phyloP scores from a whole-genome alignment of 2,329 filamentous ascomycete species.

The Colletotrichum scovillei region DNA sequence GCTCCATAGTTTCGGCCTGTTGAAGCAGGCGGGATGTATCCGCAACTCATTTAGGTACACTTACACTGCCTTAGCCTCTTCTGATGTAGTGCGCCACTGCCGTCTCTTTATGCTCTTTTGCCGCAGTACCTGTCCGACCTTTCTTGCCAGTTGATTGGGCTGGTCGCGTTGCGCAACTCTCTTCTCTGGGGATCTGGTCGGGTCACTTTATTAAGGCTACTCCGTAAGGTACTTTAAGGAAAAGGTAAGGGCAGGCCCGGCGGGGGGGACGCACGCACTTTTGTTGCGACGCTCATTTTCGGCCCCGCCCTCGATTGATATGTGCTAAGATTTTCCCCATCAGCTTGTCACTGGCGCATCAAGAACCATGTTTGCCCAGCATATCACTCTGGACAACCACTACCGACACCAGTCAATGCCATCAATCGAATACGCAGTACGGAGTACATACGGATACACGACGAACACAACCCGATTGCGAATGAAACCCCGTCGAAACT shows the following conservation, averaged over 20 bases:
- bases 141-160: neutral
- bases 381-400: neutral
- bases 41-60: neutral
- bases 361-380: conserved; percentile 8
- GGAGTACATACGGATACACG: neutral
- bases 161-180: neutral
- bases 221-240: too few relatives aligned
- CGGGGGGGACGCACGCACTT: neutral
- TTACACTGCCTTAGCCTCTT: neutral
- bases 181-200: neutral
- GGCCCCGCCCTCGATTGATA: neutral
- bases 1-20: neutral
- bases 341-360: neutral
- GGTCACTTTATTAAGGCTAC: too few relatives aligned
- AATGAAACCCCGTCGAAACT: neutral
- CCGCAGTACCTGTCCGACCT: neutral
- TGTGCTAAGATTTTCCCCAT: neutral
- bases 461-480: neutral
- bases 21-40: neutral
- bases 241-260: neutral
- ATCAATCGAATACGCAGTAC: too few relatives aligned
- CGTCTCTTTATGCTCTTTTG: neutral
- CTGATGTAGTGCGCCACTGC: neutral
- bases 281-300: conserved; percentile 5
- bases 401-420: neutral